Base-by-base conservation (phyloP, 2,329 filamentous ascomycete genomes). In the Aspergillus sp. region DNA sequence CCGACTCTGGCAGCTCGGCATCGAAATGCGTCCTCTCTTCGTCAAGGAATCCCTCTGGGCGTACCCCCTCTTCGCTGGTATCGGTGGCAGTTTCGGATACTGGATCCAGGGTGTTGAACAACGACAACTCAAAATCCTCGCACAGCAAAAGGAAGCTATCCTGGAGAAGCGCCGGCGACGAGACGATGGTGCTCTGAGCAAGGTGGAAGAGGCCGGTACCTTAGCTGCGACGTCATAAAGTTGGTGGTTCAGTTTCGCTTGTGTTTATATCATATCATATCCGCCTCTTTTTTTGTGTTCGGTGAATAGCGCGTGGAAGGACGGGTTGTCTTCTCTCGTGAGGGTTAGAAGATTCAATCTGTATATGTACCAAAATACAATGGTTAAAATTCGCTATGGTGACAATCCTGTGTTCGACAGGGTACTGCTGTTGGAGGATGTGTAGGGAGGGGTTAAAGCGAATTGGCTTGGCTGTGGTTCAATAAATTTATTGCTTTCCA, bases 11-110 rank as follows among this genome's bases (percentile, higher is more conserved):
- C 95, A 98, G 79, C 88, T 99, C 75, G 95, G 93, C 72, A 95
- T 99, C 75, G 92, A 99, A 82, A 96, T 96, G 92, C 91, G 93
- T 62, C 95, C 93, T 52, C 88, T 97, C 77, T 91, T 98, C 84
- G 88, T 89, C 79, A 86, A 83, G 71, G 83, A 89, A 73, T 89
- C 89, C 55, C 86, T 96, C 70, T 96, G 91, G 89, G 91, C 87
- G 51, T 99, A 96, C 81, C 95, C 95, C 55, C 79, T 93, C 68
- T 99, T 95, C 78, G 93, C 88, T 58, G 85, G 85, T 67, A 86
- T 91, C 63, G 93, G 93, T 68, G 93, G 88, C 68, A 91, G 89
- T 78, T 97, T 98, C 79, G 95, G 95, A 67, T 97, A 97, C 83
- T 99, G 93, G 92, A 82, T 99, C 68, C 88, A 93, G 80, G 90